A percentile compares a stretch with the other conserved stretches of the same genome.
Conservation (phyloP, 2,329 filamentous ascomycete species). For the Dissoconium aciculare region DNA sequence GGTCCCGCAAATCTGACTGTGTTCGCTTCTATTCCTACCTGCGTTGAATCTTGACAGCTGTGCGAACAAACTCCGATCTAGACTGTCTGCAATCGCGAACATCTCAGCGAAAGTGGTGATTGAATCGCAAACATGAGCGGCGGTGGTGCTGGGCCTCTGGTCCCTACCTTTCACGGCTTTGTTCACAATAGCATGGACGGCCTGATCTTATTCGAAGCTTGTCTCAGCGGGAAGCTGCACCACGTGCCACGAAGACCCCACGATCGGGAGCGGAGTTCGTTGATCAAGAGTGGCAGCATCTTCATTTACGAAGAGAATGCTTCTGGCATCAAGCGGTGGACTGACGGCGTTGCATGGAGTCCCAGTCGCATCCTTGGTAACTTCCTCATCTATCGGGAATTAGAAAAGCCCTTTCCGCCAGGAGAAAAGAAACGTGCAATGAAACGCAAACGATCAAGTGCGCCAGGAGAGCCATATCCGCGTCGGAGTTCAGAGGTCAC, state of each 20-base stretch:
- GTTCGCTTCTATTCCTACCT: too few relatives aligned
- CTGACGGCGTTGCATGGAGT: constrained; percentile 81
- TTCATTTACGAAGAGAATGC: constrained; percentile 88
- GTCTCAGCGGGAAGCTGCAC: constrained; percentile 51
- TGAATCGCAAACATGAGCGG: constrained; percentile 20
- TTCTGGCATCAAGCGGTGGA: constrained; percentile 89
- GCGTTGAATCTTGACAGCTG: too few relatives aligned
- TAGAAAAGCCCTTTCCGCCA: constrained; percentile 61
- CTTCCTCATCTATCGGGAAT: constrained; percentile 72
- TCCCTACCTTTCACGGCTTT: constrained; percentile 27
- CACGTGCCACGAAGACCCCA: constrained; percentile 76
- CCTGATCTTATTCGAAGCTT: constrained; percentile 65
- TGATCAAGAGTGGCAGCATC: constrained; percentile 72
- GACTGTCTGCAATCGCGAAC: too few relatives aligned
- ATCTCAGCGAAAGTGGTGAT: constrained; percentile 1
- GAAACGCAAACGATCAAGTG: constrained; percentile 46
- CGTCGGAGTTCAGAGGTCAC: constrained; percentile 23
- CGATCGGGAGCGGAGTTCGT: constrained; percentile 60
- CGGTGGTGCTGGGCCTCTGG: constrained; percentile 24
- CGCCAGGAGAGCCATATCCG: constrained; percentile 40
- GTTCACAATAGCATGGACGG: constrained; percentile 44
- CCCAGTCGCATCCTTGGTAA: constrained; percentile 75
- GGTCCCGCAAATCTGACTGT: too few relatives aligned
- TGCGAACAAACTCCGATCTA: too few relatives aligned
- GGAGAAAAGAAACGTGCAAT: constrained; percentile 75